Percentiles rank a stretch among this genome's conserved stretches.
These are phyloP conservation scores for Colletotrichum spaethianum DNA, from an alignment of 2,329 filamentous ascomycete species.

Conservation along the genomic window DNA sequence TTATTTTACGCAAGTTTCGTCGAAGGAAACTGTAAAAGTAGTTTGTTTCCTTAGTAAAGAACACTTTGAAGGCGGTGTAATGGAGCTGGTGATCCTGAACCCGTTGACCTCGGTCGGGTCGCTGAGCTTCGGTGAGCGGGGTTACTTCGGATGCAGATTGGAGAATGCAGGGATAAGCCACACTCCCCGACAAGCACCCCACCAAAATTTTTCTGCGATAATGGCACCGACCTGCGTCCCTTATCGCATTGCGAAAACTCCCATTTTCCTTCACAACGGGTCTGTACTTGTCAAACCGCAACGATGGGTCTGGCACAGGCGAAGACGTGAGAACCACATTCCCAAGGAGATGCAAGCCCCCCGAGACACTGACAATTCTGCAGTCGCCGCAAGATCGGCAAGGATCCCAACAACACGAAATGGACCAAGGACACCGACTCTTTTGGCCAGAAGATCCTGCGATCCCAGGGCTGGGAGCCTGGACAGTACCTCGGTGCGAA, in stretches of 20 bases:
- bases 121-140: constrained; percentile 16
- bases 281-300: constrained; percentile 30
- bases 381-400: constrained; percentile 78
- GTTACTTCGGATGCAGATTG: constrained; percentile 11
- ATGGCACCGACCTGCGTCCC: constrained; percentile 19
- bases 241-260: constrained; percentile 38
- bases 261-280: constrained; percentile 21
- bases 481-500: constrained; percentile 86
- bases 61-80: not conserved
- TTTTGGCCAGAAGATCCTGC: constrained; percentile 92
- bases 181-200: constrained; percentile 26
- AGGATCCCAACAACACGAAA: constrained; percentile 95
- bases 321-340: constrained; percentile 25
- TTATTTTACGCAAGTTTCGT: not conserved
- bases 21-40: accelerated
- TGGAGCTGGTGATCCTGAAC: not conserved
- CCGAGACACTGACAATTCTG: constrained; percentile 9
- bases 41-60: not conserved
- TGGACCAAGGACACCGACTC: constrained; percentile 87
- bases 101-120: not conserved
- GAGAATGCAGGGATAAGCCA: constrained; percentile 25
- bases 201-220: constrained; percentile 42
- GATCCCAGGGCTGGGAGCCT: constrained; percentile 90
- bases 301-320: constrained; percentile 42
- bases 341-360: not conserved